Evolutionary conservation across 108 stramenopile species (phyloP).

Genomic region (Epipyxis sp.): DNA sequence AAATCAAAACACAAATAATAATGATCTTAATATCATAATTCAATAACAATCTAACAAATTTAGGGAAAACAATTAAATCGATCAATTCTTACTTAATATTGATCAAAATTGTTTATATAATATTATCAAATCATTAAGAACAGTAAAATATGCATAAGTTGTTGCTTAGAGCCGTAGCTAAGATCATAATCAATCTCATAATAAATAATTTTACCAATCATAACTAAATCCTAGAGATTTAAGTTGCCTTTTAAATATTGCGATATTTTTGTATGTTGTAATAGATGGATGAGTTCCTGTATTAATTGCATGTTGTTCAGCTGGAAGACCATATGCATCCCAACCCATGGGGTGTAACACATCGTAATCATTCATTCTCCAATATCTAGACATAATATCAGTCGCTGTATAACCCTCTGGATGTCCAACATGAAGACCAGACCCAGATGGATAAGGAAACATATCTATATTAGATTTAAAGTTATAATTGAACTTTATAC

Average conservation of each 20-base stretch:
- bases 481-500: background rate
- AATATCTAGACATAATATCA: slow-evolving; percentile 95
- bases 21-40: no score
- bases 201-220: slow-evolving; percentile 74
- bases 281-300: slow-evolving; percentile 88
- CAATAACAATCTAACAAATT: no score
- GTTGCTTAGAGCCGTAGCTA: background rate
- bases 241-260: slow-evolving; percentile 87
- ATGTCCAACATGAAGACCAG: slow-evolving; percentile 93
- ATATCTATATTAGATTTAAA: slow-evolving; percentile 94
- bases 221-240: slow-evolving; percentile 91
- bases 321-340: slow-evolving; percentile 99
- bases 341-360: slow-evolving; percentile 99
- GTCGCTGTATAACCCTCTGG: slow-evolving; percentile 91
- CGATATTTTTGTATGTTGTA: slow-evolving; percentile 87
- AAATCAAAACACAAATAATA: no score
- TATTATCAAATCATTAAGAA: no score
- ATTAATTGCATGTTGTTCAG: slow-evolving; percentile 96
- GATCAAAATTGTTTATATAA: no score
- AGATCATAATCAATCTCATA: background rate
- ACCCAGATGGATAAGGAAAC: slow-evolving; percentile 98
- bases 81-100: no score
- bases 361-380: slow-evolving; percentile 88
- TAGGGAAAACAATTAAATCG: no score
- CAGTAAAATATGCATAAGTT: no score